These are phyloP conservation scores for Diaporthe nobilis DNA, from an alignment of 2,329 filamentous ascomycete species.

Conservation along the genomic window DNA sequence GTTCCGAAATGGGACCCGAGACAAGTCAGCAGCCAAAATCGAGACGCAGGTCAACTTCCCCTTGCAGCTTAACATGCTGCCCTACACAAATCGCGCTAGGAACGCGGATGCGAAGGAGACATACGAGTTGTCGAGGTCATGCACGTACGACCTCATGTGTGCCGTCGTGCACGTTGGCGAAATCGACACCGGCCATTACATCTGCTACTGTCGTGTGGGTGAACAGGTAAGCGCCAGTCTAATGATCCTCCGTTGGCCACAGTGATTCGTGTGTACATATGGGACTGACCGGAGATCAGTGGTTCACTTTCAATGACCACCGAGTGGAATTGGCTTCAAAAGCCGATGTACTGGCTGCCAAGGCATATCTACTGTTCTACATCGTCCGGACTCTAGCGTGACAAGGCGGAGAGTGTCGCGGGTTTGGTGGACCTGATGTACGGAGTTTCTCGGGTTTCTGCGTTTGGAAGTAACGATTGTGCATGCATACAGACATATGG, in stretches of 20 bases:
- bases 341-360: constrained; percentile 85
- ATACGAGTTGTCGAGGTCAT: constrained; percentile 72
- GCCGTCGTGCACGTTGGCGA: constrained; percentile 95
- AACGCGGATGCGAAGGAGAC: constrained; percentile 64
- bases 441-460: constrained; percentile 32
- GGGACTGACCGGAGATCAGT: constrained; percentile 63
- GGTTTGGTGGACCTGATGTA: constrained; percentile 26
- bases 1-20: constrained; percentile 75
- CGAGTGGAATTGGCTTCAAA: constrained; percentile 88
- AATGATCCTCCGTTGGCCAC: not conserved
- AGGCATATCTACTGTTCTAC: constrained; percentile 95
- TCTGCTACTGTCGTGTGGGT: constrained; percentile 87
- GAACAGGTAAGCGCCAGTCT: constrained; percentile 68
- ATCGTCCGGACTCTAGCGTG: constrained; percentile 74
- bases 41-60: constrained; percentile 90
- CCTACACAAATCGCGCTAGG: constrained; percentile 82
- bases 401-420: constrained; percentile 23
- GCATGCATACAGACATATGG: constrained; percentile 31
- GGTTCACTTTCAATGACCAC: constrained; percentile 97
- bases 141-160: constrained; percentile 88
- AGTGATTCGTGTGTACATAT: not conserved
- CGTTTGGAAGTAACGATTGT: constrained; percentile 1
- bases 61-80: constrained; percentile 88
- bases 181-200: constrained; percentile 92
- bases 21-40: constrained; percentile 85